Conservation (phyloP, 805 yeast species). For the Teunomyces pallodes region DNA sequence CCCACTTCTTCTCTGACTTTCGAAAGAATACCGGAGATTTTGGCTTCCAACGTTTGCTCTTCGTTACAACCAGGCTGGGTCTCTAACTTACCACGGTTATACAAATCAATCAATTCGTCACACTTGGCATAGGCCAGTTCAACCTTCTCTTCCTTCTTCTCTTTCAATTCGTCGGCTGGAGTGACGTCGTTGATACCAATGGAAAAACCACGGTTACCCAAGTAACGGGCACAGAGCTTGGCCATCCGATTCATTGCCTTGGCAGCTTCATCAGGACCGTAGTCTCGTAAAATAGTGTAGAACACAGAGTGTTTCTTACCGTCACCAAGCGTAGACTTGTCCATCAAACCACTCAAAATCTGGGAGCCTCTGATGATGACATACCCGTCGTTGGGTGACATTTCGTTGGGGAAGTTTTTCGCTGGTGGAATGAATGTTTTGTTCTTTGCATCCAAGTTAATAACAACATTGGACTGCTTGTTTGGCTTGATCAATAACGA, state of each 20-base stretch:
- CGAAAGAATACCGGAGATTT: constrained; percentile 92
- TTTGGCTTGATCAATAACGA: constrained; percentile 85
- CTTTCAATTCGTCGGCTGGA: constrained; percentile 76
- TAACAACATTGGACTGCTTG: constrained; percentile 67
- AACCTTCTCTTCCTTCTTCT: constrained; percentile 82
- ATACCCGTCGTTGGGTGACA: constrained; percentile 97
- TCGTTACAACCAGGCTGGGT: constrained; percentile 99
- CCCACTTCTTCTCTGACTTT: constrained; percentile 99
- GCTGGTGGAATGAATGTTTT: constrained; percentile 83
- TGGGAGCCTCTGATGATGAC: constrained; percentile 88
- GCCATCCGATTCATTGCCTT: constrained; percentile 98
- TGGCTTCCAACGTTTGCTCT: constrained; percentile 96
- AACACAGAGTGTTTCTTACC: constrained; percentile 97
- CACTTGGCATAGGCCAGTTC: constrained; percentile 87
- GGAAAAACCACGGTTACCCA: constrained; percentile 95
- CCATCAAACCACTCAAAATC: constrained; percentile 92
- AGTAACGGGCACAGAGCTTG: constrained; percentile 91
- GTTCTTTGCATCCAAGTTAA: constrained; percentile 91
- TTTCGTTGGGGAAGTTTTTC: constrained; percentile 73
- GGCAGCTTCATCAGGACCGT: constrained; percentile 96
- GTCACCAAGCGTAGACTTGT: constrained; percentile 92
- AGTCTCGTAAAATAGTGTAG: constrained; percentile 91
- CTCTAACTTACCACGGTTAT: constrained; percentile 82
- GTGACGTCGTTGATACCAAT: constrained; percentile 98
- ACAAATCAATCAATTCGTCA: constrained; percentile 81